Conservation (phyloP, 352 stramenopile species). For the Vaucheria bursata region DNA sequence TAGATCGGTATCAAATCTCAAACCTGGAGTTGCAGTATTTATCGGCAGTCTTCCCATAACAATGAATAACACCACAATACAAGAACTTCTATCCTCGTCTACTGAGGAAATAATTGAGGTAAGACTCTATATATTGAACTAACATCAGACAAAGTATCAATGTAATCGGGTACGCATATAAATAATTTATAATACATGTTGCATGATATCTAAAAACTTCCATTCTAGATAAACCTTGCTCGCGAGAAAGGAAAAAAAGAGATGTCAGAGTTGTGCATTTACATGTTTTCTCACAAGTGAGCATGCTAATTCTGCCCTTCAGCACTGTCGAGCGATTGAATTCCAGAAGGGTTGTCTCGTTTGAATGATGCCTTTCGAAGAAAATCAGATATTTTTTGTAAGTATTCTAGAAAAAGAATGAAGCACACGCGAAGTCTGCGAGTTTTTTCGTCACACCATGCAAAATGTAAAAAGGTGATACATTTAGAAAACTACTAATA, state of each 20-base stretch:
- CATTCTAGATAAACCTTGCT: conserved; percentile 29
- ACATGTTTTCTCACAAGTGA: conserved; percentile 39
- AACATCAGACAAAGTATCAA: too few species aligned
- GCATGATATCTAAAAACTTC: not conserved
- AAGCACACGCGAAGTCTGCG: conserved; percentile 18
- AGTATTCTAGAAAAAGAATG: conserved; percentile 28
- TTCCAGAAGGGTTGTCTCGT: conserved; percentile 40
- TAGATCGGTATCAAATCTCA: too few species aligned
- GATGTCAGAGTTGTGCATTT: conserved; percentile 38
- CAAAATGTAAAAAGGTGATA: not conserved
- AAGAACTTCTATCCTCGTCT: too few species aligned
- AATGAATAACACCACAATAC: conserved; percentile 12
- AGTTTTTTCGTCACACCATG: not conserved
- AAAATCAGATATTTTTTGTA: conserved; percentile 35
- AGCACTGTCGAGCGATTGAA: conserved; percentile 31
- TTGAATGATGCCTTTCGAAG: conserved; percentile 18
- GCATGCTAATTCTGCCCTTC: conserved; percentile 35
- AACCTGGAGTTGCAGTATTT: conserved; percentile 40
- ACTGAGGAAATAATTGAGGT: too few species aligned
- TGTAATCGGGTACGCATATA: too few species aligned
- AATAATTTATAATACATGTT: too few species aligned
- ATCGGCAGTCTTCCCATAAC: conserved; percentile 24
- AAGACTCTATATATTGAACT: too few species aligned
- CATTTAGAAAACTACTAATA: not conserved
- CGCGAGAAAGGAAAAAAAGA: conserved; percentile 30